Conservation (phyloP, 441 rosid species). For the Brassica balearica region DNA sequence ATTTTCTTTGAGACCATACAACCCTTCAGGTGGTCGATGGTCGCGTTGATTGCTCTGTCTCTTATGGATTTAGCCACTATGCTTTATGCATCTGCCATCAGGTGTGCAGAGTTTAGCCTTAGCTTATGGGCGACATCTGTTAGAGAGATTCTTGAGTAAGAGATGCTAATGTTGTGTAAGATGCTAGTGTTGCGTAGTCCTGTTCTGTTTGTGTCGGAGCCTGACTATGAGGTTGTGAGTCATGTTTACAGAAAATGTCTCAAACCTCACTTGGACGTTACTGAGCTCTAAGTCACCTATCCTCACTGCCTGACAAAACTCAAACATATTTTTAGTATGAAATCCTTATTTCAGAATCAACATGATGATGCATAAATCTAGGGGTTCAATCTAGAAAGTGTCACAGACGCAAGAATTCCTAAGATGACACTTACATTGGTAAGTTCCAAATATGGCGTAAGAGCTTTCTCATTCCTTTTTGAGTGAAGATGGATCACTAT, state of each 20-base stretch:
- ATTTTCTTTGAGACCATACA: slow-evolving; percentile 68
- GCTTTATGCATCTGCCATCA: too few species aligned
- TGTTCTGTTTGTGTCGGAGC: too few species aligned
- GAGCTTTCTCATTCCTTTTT: slow-evolving; percentile 62
- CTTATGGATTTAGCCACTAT: too few species aligned
- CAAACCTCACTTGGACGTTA: slow-evolving; percentile 56
- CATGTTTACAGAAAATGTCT: slow-evolving; percentile 29
- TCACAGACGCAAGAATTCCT: not conserved
- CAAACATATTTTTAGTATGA: not conserved
- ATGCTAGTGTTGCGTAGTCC: too few species aligned
- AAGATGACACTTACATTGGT: slow-evolving; percentile 55
- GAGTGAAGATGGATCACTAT: slow-evolving; percentile 34
- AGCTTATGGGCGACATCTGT: too few species aligned
- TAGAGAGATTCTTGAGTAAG: too few species aligned
- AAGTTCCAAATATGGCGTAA: slow-evolving; percentile 65
- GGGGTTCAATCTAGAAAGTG: not conserved
- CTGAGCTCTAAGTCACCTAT: slow-evolving; percentile 70
- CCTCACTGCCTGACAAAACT: slow-evolving; percentile 57
- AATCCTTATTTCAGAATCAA: not conserved
- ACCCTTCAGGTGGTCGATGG: slow-evolving; percentile 58
- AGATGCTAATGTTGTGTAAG: too few species aligned
- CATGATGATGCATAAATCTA: too few species aligned
- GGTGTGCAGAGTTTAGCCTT: too few species aligned
- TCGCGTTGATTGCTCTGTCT: slow-evolving; percentile 31
- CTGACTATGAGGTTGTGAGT: too few species aligned